phyloP scores from a whole-genome alignment of 495 filamentous ascomycete genomes.

The Tetracladium marchalianum region DNA sequence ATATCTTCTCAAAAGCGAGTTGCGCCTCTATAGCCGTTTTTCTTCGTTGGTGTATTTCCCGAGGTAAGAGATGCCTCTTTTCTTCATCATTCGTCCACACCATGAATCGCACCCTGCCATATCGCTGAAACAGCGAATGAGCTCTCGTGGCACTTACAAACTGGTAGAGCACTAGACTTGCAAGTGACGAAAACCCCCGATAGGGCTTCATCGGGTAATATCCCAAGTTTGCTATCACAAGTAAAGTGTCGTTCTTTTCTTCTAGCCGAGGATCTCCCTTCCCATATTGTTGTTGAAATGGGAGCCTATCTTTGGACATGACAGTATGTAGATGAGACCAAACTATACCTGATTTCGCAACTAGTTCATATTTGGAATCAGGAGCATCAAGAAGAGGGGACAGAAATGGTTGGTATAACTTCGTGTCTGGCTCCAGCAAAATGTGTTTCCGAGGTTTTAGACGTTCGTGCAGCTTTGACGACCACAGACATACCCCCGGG shows the following conservation, averaged over 20 bases:
- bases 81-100: constrained; percentile 47
- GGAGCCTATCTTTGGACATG: constrained; percentile 33
- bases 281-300: constrained; percentile 32
- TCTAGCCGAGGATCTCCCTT: constrained; percentile 21
- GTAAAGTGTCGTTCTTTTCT: constrained; percentile 51
- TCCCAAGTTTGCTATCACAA: constrained; percentile 52
- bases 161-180: constrained; percentile 34
- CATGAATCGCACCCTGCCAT: constrained; percentile 64
- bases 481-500: constrained; percentile 68
- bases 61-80: constrained; percentile 39
- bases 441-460: constrained; percentile 72
- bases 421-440: constrained; percentile 56
- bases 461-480: constrained; percentile 59
- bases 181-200: constrained; percentile 23
- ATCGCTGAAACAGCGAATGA: constrained; percentile 41
- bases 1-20: constrained; percentile 37
- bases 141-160: constrained; percentile 33
- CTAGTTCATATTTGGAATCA: constrained; percentile 42
- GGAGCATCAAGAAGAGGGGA: constrained; percentile 47
- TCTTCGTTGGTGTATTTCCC: constrained; percentile 35
- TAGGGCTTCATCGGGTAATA: constrained; percentile 27
- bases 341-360: constrained; percentile 36
- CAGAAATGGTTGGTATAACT: constrained; percentile 46
- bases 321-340: constrained; percentile 41
- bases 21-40: constrained; percentile 48